Conservation (phyloP, 2,329 filamentous ascomycete species). For the Beauveria caledonica region DNA sequence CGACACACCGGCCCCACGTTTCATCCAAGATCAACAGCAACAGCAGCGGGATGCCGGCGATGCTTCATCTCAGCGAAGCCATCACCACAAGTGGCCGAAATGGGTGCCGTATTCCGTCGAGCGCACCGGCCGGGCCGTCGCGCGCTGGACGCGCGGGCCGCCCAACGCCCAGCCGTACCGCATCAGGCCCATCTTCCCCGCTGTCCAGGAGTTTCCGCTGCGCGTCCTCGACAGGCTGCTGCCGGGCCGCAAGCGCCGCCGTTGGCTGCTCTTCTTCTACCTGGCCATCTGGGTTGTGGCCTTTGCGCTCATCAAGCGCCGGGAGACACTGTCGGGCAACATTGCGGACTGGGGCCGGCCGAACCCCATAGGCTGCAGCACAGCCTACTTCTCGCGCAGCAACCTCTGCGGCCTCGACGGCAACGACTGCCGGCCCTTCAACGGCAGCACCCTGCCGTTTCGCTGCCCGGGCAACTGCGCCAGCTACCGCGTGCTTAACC, state of each 20-base stretch:
- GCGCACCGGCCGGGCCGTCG: conserved; percentile 33
- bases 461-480: conserved; percentile 67
- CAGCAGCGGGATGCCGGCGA: neutral
- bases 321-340: conserved; percentile 50
- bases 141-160: conserved; percentile 49
- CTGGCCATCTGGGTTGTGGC: conserved; percentile 60
- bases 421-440: conserved; percentile 66
- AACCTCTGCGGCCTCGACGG: conserved; percentile 71
- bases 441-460: conserved; percentile 61
- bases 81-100: conserved; percentile 38
- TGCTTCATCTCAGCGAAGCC: conserved; percentile 1
- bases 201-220: conserved; percentile 59
- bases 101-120: conserved; percentile 52
- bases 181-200: conserved; percentile 55
- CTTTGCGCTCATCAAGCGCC: conserved; percentile 61
- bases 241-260: conserved; percentile 49
- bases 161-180: conserved; percentile 36
- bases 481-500: conserved; percentile 57
- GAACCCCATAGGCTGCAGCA: conserved; percentile 56
- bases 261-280: conserved; percentile 50
- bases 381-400: conserved; percentile 61
- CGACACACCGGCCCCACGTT: conserved; percentile 45
- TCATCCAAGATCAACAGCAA: conserved; percentile 44
- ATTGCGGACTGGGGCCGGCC: conserved; percentile 62
- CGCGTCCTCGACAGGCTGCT: conserved; percentile 53